These are phyloP conservation scores for Nitzschia sp. DNA, from an alignment of 108 stramenopile genomes.

Conservation along the genomic window DNA sequence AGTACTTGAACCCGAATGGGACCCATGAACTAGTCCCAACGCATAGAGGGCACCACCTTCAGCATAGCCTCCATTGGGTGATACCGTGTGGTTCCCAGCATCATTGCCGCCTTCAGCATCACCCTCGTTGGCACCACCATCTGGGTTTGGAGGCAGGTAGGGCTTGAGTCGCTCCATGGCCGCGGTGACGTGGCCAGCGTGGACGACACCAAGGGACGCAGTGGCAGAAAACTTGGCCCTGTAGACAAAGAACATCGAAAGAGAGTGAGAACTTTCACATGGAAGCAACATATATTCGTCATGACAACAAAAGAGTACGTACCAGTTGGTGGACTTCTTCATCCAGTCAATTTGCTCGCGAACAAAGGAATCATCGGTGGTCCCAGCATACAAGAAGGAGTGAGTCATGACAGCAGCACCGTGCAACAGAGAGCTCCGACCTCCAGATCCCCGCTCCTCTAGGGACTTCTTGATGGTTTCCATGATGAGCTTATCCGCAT, in stretches of 20 bases:
- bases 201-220: slow-evolving; percentile 95
- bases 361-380: slow-evolving; percentile 94
- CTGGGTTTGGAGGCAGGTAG: slow-evolving; percentile 89
- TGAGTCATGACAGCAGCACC: slow-evolving; percentile 93
- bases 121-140: slow-evolving; percentile 43
- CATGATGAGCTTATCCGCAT: slow-evolving; percentile 84
- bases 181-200: slow-evolving; percentile 95
- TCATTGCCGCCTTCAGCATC: slow-evolving; percentile 26
- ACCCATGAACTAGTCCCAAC: slow-evolving; percentile 95
- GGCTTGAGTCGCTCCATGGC: slow-evolving; percentile 95
- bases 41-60: slow-evolving; percentile 97
- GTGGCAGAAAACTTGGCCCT: slow-evolving; percentile 98
- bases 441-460: slow-evolving; percentile 71
- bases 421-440: slow-evolving; percentile 89
- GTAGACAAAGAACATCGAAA: slow-evolving; percentile 5
- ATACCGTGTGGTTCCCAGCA: slow-evolving; percentile 39
- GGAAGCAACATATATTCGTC: background rate
- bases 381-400: slow-evolving; percentile 92
- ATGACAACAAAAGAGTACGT: slow-evolving; percentile 25
- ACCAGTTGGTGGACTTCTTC: slow-evolving; percentile 98
- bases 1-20: slow-evolving; percentile 74
- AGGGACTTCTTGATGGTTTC: slow-evolving; percentile 86
- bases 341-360: slow-evolving; percentile 98
- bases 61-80: slow-evolving; percentile 83
- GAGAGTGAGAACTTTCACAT: background rate